Conservation (phyloP, 352 stramenopile species). For the Thalassiosira exigua region DNA sequence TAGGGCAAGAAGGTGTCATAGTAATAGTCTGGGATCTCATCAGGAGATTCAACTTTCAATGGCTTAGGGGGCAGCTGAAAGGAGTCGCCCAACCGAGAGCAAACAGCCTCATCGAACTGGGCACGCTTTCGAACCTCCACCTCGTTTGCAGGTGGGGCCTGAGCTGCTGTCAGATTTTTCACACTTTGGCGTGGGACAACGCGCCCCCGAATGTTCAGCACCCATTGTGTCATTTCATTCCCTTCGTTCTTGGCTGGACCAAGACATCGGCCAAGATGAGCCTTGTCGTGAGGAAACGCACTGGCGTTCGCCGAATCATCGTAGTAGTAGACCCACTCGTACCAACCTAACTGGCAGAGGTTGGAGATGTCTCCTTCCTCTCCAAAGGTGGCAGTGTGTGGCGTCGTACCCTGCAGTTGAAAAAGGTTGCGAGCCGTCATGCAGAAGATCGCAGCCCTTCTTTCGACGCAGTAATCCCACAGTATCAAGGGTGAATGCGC, state of each 20-base stretch:
- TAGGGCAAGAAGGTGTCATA: background rate
- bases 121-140: conserved; percentile 19
- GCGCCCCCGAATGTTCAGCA: conserved; percentile 39
- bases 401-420: background rate
- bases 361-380: conserved; percentile 15
- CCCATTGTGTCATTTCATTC: conserved; percentile 45
- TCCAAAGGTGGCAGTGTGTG: background rate
- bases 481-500: conserved; percentile 28
- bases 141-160: conserved; percentile 19
- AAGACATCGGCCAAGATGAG: conserved; percentile 16
- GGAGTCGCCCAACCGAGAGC: conserved; percentile 23
- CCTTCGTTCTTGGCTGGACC: conserved; percentile 27
- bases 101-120: background rate
- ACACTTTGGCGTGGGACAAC: conserved; percentile 24
- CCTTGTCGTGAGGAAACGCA: background rate
- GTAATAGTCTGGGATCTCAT: background rate
- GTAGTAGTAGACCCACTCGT: conserved; percentile 24
- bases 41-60: background rate
- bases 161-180: conserved; percentile 18
- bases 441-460: conserved; percentile 28
- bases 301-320: background rate
- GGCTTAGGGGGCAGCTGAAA: background rate
- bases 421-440: conserved; percentile 35
- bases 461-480: conserved; percentile 58
- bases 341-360: conserved; percentile 22